Evolutionary conservation across 192 early-diverging fungal species (phyloP).

Genomic region (Coemansia sp.): DNA sequence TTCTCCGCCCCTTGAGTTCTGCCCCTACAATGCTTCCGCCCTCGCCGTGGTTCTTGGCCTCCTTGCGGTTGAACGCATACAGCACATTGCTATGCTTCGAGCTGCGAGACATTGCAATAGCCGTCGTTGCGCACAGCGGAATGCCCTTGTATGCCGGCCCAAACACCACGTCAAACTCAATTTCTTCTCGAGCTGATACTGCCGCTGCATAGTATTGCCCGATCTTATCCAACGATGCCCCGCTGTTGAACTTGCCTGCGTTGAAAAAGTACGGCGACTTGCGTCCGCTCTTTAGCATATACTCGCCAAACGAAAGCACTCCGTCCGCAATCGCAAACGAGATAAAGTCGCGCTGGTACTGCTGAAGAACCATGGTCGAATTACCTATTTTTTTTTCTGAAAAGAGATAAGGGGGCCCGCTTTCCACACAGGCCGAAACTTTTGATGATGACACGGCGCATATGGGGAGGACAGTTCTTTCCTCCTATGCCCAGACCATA

Average conservation of each 20-base stretch:
- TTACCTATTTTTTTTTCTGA: not conserved
- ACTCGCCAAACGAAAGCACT: conserved; percentile 89
- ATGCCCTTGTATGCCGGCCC: conserved; percentile 99
- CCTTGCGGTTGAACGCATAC: conserved; percentile 97
- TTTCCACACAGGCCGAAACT: no score
- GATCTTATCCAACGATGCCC: conserved; percentile 74
- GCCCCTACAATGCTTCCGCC: conserved; percentile 95
- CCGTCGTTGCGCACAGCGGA: conserved; percentile 81
- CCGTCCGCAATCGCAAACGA: conserved; percentile 80
- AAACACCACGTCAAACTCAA: conserved; percentile 85
- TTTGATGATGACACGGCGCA: no score
- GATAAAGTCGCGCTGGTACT: conserved; percentile 93
- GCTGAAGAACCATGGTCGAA: conserved; percentile 30
- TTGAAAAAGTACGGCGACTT: conserved; percentile 99
- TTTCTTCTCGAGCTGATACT: not conserved
- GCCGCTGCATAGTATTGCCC: conserved; percentile 90
- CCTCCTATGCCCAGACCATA: no score
- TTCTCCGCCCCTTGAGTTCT: conserved; percentile 61
- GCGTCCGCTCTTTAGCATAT: conserved; percentile 92
- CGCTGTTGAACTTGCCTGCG: conserved; percentile 93
- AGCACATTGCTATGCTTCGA: conserved; percentile 59
- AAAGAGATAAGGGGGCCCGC: no score
- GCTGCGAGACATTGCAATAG: conserved; percentile 64
- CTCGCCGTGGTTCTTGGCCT: conserved; percentile 98
- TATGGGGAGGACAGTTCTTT: no score